Evolutionary conservation across 768 basidiomycete species (phyloP).

Genomic region (Piloderma croceum): DNA sequence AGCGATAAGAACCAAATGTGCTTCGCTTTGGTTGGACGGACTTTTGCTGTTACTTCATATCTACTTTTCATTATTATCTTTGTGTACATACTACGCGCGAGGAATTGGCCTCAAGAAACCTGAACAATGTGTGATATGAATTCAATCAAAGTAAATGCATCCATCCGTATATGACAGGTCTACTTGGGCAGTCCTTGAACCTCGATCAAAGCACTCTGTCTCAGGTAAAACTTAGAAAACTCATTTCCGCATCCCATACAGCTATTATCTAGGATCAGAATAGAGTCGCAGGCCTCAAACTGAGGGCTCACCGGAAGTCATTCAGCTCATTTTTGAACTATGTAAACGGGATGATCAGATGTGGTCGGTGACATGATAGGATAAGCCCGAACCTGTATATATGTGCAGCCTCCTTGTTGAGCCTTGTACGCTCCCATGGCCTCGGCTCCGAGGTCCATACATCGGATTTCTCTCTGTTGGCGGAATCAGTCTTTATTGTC

Average conservation of each 20-base stretch:
- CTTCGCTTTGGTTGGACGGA: no score
- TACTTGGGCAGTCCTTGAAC: constrained; percentile 31
- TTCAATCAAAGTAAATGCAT: no score
- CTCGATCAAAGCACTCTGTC: constrained; percentile 37
- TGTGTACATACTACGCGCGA: no score
- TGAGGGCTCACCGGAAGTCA: constrained; percentile 29
- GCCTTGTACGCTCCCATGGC: constrained; percentile 37
- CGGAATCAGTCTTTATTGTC: constrained; percentile 7
- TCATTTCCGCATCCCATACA: constrained; percentile 36
- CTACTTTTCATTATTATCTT: no score
- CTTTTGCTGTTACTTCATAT: no score
- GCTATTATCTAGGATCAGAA: constrained; percentile 16
- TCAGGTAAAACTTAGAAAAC: constrained; percentile 30
- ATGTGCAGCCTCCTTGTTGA: constrained; percentile 34
- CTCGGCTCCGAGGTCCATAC: constrained; percentile 38
- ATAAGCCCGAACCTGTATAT: constrained; percentile 33
- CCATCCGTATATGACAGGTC: no score
- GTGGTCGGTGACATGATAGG: constrained; percentile 5
- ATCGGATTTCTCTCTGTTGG: constrained; percentile 36
- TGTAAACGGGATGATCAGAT: neutral
- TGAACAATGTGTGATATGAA: no score
- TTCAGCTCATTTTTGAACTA: constrained; percentile 37
- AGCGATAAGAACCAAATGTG: no score
- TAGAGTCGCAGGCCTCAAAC: neutral
- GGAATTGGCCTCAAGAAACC: no score